phyloP scores from a whole-genome alignment of 2,329 filamentous ascomycete genomes.

The Arachnomyces sp. region DNA sequence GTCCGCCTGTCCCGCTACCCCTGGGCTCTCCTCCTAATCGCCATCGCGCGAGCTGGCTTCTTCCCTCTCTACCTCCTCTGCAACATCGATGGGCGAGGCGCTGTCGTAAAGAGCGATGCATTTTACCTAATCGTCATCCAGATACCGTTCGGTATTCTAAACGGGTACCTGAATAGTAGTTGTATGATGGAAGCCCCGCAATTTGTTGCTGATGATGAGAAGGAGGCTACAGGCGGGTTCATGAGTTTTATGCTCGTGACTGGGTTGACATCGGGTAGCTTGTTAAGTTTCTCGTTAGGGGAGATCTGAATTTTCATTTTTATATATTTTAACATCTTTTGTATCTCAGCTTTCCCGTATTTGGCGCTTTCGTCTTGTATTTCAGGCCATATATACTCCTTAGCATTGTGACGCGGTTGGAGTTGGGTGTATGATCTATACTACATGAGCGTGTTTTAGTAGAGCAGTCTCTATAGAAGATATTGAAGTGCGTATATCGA shows the following conservation, averaged over 20 bases:
- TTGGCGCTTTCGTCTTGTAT: no score
- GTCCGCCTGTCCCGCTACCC: slow-evolving; percentile 55
- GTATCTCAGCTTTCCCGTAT: no score
- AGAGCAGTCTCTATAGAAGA: no score
- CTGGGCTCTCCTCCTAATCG: slow-evolving; percentile 56
- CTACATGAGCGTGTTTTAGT: no score
- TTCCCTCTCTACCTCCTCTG: slow-evolving; percentile 83
- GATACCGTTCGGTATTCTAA: slow-evolving; percentile 71
- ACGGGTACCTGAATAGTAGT: slow-evolving; percentile 76
- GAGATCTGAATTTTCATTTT: no score
- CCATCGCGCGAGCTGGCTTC: slow-evolving; percentile 59
- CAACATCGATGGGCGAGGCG: slow-evolving; percentile 72
- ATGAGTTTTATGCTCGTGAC: slow-evolving; percentile 87
- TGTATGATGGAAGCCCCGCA: slow-evolving; percentile 86
- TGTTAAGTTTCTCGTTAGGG: slow-evolving; percentile 73
- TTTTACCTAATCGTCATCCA: slow-evolving; percentile 86
- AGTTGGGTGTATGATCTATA: no score
- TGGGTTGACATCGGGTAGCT: slow-evolving; percentile 74
- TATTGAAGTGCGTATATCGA: no score
- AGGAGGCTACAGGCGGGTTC: slow-evolving; percentile 83
- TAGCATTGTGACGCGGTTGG: no score
- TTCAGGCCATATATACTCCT: no score
- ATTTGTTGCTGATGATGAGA: slow-evolving; percentile 73
- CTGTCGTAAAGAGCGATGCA: slow-evolving; percentile 65
- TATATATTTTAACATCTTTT: no score